Percentiles rank a stretch among this genome's conserved stretches.
phyloP scores from a whole-genome alignment of 441 rosid species.

The Brassica balearica region DNA sequence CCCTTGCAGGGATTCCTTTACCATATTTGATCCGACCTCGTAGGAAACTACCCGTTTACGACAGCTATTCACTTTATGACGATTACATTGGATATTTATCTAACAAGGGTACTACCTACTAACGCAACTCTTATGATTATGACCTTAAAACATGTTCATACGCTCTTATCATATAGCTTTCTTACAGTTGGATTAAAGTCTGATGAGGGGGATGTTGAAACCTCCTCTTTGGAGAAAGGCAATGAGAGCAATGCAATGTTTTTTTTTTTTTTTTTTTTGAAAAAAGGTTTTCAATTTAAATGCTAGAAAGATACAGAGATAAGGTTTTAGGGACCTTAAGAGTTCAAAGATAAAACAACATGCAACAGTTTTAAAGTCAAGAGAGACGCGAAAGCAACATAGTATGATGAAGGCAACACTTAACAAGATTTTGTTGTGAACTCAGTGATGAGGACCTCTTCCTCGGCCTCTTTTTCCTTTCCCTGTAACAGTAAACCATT shows the following conservation, averaged over 20 bases:
- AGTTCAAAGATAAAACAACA: neutral
- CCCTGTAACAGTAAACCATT: neutral
- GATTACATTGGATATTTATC: slow-evolving; percentile 1
- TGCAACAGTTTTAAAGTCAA: neutral
- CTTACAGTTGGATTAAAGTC: neutral
- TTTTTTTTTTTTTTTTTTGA: no score
- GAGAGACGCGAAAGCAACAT: neutral
- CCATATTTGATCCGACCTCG: slow-evolving; percentile 42
- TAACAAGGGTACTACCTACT: neutral
- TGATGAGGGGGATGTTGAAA: slow-evolving; percentile 28
- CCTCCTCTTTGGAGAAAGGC: slow-evolving; percentile 15
- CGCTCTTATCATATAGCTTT: neutral
- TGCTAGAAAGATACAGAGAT: neutral
- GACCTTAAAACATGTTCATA: slow-evolving; percentile 12
- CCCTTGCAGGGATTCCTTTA: slow-evolving; percentile 25
- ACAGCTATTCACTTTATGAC: neutral
- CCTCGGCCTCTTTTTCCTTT: neutral
- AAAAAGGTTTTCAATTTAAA: no score
- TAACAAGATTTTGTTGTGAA: neutral
- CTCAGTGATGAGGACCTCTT: neutral
- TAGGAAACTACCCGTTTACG: neutral
- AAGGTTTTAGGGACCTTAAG: neutral
- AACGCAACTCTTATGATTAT: slow-evolving; percentile 12
- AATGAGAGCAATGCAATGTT: slow-evolving; percentile 12
- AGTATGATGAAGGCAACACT: neutral